Evolutionary conservation across 257 asterid species (phyloP).

Genomic region (Solanum chiquidenum): DNA sequence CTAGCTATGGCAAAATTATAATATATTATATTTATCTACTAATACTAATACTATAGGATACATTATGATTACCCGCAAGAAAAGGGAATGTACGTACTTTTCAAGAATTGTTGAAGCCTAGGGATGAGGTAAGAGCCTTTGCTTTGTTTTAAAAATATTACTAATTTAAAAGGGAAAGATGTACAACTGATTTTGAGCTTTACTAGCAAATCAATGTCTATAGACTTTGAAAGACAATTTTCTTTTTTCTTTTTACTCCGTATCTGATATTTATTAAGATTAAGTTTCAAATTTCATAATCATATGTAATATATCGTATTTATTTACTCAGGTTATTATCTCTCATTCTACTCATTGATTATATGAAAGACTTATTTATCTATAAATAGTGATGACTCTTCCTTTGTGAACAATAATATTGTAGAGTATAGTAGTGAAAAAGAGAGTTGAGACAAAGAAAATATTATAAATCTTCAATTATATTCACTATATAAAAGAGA

Average conservation of each 20-base stretch:
- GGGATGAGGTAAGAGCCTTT: constrained; percentile 42
- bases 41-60: constrained; percentile 5
- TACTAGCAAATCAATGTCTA: constrained; percentile 33
- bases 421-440: no score
- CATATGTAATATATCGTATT: no score
- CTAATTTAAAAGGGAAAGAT: background rate
- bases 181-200: constrained; percentile 18
- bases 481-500: background rate
- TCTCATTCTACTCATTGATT: no score
- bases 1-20: background rate
- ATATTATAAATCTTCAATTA: no score
- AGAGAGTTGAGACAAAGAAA: no score
- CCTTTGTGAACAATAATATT: no score
- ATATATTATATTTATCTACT: background rate
- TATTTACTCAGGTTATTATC: no score
- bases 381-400: no score
- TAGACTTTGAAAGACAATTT: constrained; percentile 5
- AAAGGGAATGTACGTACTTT: constrained; percentile 4
- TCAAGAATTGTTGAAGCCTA: background rate
- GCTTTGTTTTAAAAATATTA: constrained; percentile 17
- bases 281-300: no score
- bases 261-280: no score
- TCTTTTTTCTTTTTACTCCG: no score
- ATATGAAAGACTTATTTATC: no score
- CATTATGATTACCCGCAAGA: constrained; percentile 43